These are phyloP conservation scores for Nemania abortiva DNA, from an alignment of 2,329 filamentous ascomycete species.

Conservation along the genomic window DNA sequence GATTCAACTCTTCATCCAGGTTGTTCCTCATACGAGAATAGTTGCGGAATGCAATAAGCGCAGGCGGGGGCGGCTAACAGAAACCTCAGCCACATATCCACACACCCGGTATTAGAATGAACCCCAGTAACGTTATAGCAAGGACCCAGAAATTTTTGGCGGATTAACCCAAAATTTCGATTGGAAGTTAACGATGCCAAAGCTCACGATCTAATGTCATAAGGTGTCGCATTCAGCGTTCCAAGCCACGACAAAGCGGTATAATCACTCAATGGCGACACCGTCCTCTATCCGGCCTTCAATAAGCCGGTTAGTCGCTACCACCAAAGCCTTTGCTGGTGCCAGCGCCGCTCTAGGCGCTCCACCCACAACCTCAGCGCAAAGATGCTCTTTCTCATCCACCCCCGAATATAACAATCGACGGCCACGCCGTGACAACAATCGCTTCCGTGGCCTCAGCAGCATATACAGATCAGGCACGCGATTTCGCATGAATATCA, in stretches of 20 bases:
- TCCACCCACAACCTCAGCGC: conserved; percentile 36
- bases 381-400: conserved; percentile 51
- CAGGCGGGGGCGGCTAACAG: background rate
- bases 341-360: conserved; percentile 34
- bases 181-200: conserved; percentile 30
- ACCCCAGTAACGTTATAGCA: background rate
- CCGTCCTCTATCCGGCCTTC: conserved; percentile 49
- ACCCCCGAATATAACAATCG: conserved; percentile 48
- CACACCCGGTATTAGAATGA: background rate
- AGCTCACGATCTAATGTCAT: conserved; percentile 16
- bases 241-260: conserved; percentile 25
- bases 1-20: background rate
- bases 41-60: background rate
- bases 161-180: conserved; percentile 49
- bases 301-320: conserved; percentile 48
- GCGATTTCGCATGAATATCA: conserved; percentile 79
- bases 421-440: conserved; percentile 74
- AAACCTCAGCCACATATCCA: conserved; percentile 21
- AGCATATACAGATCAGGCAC: conserved; percentile 82
- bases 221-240: conserved; percentile 28
- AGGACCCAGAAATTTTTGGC: conserved; percentile 33
- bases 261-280: conserved; percentile 48
- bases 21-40: background rate
- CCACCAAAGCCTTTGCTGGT: conserved; percentile 36
- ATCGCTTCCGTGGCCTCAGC: conserved; percentile 83